Percentiles rank a stretch among this genome's conserved stretches.
Evolutionary conservation across 108 stramenopile genomes (phyloP).

Genomic region (Phaeodactylum tricornutum): DNA sequence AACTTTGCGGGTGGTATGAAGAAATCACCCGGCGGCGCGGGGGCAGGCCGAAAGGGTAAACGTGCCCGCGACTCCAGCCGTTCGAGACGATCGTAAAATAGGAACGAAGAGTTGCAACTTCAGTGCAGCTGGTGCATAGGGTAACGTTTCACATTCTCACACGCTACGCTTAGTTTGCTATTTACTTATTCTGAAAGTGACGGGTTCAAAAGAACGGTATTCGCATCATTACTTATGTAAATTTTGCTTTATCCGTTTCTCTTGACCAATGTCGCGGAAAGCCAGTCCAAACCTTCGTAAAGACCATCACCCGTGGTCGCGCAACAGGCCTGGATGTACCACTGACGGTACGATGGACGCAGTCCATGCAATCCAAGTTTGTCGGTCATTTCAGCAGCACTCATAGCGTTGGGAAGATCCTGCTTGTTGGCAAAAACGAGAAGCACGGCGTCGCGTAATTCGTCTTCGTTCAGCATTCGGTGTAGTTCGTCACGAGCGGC

Average conservation of each 20-base stretch:
- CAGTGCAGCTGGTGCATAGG: too few relatives aligned
- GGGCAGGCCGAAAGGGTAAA: slow-evolving; percentile 46
- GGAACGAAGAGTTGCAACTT: too few relatives aligned
- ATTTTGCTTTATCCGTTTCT: slow-evolving; percentile 16
- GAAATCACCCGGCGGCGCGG: slow-evolving; percentile 17
- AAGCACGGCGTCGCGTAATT: slow-evolving; percentile 89
- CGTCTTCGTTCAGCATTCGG: slow-evolving; percentile 93
- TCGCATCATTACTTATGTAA: too few relatives aligned
- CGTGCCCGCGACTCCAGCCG: slow-evolving; percentile 66
- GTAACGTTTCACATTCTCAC: neutral
- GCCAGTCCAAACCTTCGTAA: slow-evolving; percentile 86
- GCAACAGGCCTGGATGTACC: slow-evolving; percentile 98
- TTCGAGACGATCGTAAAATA: neutral
- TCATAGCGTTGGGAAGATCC: slow-evolving; percentile 95
- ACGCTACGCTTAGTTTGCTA: too few relatives aligned
- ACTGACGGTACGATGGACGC: slow-evolving; percentile 82
- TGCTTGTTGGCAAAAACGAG: slow-evolving; percentile 98
- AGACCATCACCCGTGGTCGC: slow-evolving; percentile 91
- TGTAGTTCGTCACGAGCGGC: slow-evolving; percentile 94
- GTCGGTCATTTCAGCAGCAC: slow-evolving; percentile 90
- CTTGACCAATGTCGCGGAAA: slow-evolving; percentile 87
- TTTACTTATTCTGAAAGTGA: too few relatives aligned
- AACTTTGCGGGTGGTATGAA: slow-evolving; percentile 73
- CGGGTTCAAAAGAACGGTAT: too few relatives aligned
- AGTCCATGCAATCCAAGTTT: slow-evolving; percentile 89